Base-by-base conservation (phyloP, 371 early-diverging fungal species). In the Syncephalastrum sp. region DNA sequence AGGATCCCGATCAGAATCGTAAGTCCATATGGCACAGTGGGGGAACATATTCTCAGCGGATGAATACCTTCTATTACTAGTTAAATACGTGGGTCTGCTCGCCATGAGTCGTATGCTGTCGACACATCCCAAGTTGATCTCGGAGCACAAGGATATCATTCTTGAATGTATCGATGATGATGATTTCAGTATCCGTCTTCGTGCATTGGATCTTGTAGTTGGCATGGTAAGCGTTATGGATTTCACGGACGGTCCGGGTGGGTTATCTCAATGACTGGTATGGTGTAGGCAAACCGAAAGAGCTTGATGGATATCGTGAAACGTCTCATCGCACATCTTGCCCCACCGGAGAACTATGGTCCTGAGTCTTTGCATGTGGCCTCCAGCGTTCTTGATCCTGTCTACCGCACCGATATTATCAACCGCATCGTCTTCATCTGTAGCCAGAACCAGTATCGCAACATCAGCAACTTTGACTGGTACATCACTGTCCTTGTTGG, bases 391-490 rank as follows among this genome's bases (percentile, higher is more conserved):
- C 74, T 85, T 57, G 94, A 90, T 50, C 87, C 90, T 2, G 70
- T 71, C 4, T 95, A 97, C 73, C 88, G 94, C 19, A 72, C 77
- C 5, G 84, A 89, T 46, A 91, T 93, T 23, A 85, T 95, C 49
- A 75, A 88, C 53, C 84, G 89, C 10, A 92, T 97, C 42, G 55
- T 96, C 3, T 70, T 68, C 44, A 89, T 96, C 67, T 94, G 96
- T 65, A 86, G 90, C 16, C 85, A 86, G 45, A 84, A 91, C 63
- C 88, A 89, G 14, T 98, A 95, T 53, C 84, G 81, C 17, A 83
- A 92, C 60, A 72, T 96, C 17, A 70, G 85, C n/a, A 90, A 94
- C 65, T 95, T 96, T 79, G 96, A 96, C 65, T 98, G 98, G 98
- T 96, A 96, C 66, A 81, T 96, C 21, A 80, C 85, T 3, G 83